Percentiles rank a stretch among this genome's conserved stretches.
phyloP scores from a whole-genome alignment of 371 early-diverging fungal species.

The Mortierella sp. region DNA sequence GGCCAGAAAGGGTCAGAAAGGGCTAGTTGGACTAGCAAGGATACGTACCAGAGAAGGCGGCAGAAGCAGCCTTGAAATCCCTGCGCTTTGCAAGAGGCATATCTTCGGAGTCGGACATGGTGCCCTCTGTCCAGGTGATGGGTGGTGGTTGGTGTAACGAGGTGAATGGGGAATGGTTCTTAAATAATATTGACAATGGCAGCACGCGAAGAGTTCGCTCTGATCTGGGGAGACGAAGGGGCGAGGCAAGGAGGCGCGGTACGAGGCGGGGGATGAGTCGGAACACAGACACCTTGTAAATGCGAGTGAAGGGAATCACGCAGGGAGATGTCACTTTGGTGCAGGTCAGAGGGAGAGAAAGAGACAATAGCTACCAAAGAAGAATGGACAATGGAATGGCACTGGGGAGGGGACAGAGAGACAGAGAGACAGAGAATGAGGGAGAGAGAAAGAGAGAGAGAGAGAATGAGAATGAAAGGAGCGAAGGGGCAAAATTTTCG shows the following conservation, averaged over 20 bases:
- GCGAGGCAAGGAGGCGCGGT: too few species aligned
- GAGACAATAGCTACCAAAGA: not conserved
- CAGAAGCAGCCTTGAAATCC: not conserved
- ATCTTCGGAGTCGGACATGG: slow-evolving; percentile 46
- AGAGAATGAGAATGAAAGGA: not conserved
- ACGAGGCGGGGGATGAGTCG: too few species aligned
- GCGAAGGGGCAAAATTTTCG: not conserved
- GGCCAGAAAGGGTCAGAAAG: not conserved
- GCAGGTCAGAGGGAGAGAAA: not conserved
- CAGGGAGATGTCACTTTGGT: not conserved
- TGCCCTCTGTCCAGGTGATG: not conserved
- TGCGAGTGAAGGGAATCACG: too few species aligned
- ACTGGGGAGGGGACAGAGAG: not conserved
- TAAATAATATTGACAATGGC: not conserved
- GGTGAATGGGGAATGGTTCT: not conserved
- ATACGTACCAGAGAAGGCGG: slow-evolving; percentile 20
- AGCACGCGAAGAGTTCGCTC: not conserved
- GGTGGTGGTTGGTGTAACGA: not conserved
- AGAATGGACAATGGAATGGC: not conserved
- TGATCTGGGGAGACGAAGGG: not conserved
- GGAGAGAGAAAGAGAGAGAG: not conserved
- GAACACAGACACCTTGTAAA: too few species aligned
- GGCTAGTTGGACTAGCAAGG: not conserved
- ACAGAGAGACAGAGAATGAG: not conserved
- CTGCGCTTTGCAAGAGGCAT: slow-evolving; percentile 35